Percentiles rank a stretch among this genome's conserved stretches.
These are phyloP conservation scores for Microthlaspi erraticum DNA, from an alignment of 345 rosid genomes.

Conservation along the genomic window DNA sequence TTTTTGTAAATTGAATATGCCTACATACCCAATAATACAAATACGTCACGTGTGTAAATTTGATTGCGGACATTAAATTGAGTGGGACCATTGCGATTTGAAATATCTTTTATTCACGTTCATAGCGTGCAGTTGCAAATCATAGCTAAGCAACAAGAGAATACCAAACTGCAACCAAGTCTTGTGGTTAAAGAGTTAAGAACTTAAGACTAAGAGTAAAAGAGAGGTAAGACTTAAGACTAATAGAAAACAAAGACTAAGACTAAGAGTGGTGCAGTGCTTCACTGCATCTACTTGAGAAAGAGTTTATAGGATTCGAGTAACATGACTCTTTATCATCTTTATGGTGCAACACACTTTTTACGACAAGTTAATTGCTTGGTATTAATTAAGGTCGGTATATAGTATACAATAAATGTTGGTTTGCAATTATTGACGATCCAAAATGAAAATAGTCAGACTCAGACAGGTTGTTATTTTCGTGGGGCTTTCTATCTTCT, in stretches of 20 bases:
- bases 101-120: conserved; percentile 19
- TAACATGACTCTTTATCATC: too few relatives aligned
- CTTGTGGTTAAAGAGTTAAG: conserved; percentile 25
- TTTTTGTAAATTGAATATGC: too few relatives aligned
- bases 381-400: background rate
- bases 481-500: background rate
- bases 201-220: too few relatives aligned
- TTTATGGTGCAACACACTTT: too few relatives aligned
- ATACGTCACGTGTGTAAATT: conserved; percentile 10
- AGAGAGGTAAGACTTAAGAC: too few relatives aligned
- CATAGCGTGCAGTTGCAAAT: background rate
- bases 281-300: background rate
- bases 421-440: background rate
- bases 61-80: background rate
- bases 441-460: background rate
- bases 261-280: background rate
- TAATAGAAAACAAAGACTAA: too few relatives aligned
- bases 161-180: too few relatives aligned
- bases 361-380: background rate
- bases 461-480: background rate
- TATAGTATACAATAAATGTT: background rate
- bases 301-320: conserved; percentile 10
- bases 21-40: conserved; percentile 14
- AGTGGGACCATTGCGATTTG: conserved; percentile 3
- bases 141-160: conserved; percentile 20